Base-by-base conservation (phyloP, 345 rosid species). In the Euphorbia lathyris region DNA sequence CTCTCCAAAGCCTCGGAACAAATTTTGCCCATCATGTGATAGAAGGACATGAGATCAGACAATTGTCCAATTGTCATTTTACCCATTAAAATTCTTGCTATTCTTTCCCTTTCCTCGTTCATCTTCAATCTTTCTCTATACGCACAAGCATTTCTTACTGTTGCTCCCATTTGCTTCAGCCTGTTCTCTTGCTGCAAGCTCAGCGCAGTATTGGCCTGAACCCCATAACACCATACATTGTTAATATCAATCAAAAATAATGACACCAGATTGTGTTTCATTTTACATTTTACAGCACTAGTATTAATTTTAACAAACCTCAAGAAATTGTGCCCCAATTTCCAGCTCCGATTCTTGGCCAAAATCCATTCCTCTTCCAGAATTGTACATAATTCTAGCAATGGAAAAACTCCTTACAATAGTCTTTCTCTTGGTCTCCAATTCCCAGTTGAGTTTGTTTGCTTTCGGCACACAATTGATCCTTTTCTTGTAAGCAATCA, bases 101-200 rank as follows among this genome's bases (percentile, higher is more conserved):
- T 30, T 63, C 63, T 72, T 55, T 77, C 76, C 62, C 69, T 72
- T 65, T 72, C 80, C 22, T 77, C 76, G 47, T 72, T 77, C 73
- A 72, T 63, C 62, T 63, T 72, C 72, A 77, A 13, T 32, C 62
- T 63, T 29, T 50, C 60, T 14, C 32, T 72, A 65, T 67, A 77
- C 10, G 42, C 69, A n/a, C 57, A 45, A 2, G 65, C 76, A 36
- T 77, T 77, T 55, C 80, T 67, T 34, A 77, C 80, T 2, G 80
- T 77, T 53, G 80, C 80, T 1, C 80, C 80, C 80, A 77, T 77
- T 58, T 77, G 80, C 52, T 72, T 72, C 56, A 77, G 70, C 62
- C 80, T 77, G 3, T 72, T 77, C 63, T 61, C 73, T 57, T 77
- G 80, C 76, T 77, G 80, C 76, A 72, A 57, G 13, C 80, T 77